These are phyloP conservation scores for Xylaria sp. DNA, from an alignment of 2,329 filamentous ascomycete genomes.

Conservation along the genomic window DNA sequence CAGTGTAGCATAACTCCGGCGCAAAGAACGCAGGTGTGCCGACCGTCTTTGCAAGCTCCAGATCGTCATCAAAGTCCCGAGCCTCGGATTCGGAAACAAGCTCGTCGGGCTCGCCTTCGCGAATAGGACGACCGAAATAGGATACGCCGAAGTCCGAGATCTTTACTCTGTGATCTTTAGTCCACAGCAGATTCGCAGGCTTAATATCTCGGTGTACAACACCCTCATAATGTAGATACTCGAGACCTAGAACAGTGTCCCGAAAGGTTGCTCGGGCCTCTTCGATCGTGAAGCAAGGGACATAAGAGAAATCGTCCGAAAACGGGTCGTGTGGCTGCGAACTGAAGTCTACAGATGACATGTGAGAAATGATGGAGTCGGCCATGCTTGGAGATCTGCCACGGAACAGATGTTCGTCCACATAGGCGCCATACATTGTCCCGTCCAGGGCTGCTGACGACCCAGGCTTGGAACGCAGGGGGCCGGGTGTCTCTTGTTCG, in stretches of 20 bases:
- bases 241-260: slow-evolving; percentile 90
- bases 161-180: slow-evolving; percentile 86
- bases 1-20: slow-evolving; percentile 93
- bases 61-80: slow-evolving; percentile 87
- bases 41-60: slow-evolving; percentile 97
- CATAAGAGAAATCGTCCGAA: slow-evolving; percentile 90
- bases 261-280: slow-evolving; percentile 87
- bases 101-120: slow-evolving; percentile 83
- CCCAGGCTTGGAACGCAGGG: slow-evolving; percentile 63
- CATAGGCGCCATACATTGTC: slow-evolving; percentile 79
- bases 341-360: slow-evolving; percentile 73
- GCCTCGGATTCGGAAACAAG: slow-evolving; percentile 82
- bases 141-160: slow-evolving; percentile 99
- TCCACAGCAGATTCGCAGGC: slow-evolving; percentile 90
- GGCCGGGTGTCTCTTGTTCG: slow-evolving; percentile 65
- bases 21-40: slow-evolving; percentile 98
- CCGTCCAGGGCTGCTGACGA: slow-evolving; percentile 74
- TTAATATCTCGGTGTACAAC: slow-evolving; percentile 89
- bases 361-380: slow-evolving; percentile 78
- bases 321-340: slow-evolving; percentile 71
- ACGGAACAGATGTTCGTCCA: slow-evolving; percentile 66
- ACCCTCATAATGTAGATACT: slow-evolving; percentile 91
- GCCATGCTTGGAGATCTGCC: slow-evolving; percentile 83
- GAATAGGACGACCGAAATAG: slow-evolving; percentile 89
- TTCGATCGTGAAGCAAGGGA: slow-evolving; percentile 89